Evolutionary conservation across 441 rosid genomes (phyloP).

Genomic region (Erodium moschatum): DNA sequence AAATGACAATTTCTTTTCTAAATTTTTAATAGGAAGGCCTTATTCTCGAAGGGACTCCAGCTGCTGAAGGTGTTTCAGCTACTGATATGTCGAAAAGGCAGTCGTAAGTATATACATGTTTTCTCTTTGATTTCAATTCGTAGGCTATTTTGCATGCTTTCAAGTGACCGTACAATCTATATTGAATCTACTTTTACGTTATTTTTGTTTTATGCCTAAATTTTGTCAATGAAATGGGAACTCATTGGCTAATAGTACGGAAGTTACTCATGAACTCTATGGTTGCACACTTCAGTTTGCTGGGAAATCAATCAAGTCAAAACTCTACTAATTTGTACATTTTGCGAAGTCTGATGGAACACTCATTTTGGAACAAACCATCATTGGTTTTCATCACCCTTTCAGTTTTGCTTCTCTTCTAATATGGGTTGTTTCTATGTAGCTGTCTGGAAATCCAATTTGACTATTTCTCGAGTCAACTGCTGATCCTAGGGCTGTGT

Average conservation of each 20-base stretch:
- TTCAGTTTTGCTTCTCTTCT: no score
- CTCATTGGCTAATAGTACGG: neutral
- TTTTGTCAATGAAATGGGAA: neutral
- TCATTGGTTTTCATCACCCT: no score
- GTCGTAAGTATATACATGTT: slow-evolving; percentile 31
- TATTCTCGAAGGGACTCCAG: slow-evolving; percentile 77
- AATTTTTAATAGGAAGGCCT: slow-evolving; percentile 62
- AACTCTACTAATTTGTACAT: neutral
- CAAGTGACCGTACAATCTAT: neutral
- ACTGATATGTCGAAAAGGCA: slow-evolving; percentile 66
- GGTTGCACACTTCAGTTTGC: neutral
- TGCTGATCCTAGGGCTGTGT: no score
- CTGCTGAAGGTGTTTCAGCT: slow-evolving; percentile 81
- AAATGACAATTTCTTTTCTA: slow-evolving; percentile 11
- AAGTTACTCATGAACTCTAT: neutral
- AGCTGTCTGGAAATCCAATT: neutral
- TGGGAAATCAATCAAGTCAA: neutral
- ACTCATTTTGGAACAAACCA: neutral
- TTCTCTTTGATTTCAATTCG: neutral
- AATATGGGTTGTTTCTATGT: neutral
- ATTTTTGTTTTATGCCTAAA: neutral
- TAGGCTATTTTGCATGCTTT: neutral
- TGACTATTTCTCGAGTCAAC: no score
- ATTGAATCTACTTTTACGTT: neutral
- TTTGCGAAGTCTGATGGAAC: neutral